Percentiles rank a stretch among this genome's conserved stretches.
Evolutionary conservation across 1,139 yeast species (phyloP).

Genomic region (Yamadazyma friedrichii): DNA sequence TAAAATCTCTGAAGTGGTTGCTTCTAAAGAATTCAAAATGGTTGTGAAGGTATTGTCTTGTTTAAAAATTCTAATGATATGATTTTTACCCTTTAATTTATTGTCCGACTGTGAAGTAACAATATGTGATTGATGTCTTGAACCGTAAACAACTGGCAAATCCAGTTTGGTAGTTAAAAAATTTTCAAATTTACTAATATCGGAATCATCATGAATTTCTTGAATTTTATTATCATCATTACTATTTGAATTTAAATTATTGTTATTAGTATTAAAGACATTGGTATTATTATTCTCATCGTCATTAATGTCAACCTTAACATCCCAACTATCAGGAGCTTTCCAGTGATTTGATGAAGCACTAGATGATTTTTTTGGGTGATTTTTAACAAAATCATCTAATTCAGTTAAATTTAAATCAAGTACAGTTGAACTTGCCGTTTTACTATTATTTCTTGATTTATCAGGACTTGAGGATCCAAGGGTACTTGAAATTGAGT

Average conservation of each 20-base stretch:
- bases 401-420: conserved; percentile 8
- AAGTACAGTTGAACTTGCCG: conserved; percentile 5
- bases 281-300: background rate
- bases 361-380: conserved; percentile 11
- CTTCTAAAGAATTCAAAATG: conserved; percentile 68
- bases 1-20: conserved; percentile 74
- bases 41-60: conserved; percentile 85
- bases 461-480: conserved; percentile 7
- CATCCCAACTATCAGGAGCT: conserved; percentile 84
- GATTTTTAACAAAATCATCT: conserved; percentile 6
- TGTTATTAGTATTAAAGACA: background rate
- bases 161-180: conserved; percentile 9
- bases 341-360: conserved; percentile 39
- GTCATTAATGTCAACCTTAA: conserved; percentile 35
- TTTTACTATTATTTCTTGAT: conserved; percentile 8
- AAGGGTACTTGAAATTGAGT: conserved; percentile 4
- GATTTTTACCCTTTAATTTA: conserved; percentile 35
- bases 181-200: background rate
- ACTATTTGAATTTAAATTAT: background rate
- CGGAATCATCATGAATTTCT: background rate
- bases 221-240: background rate
- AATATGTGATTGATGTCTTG: conserved; percentile 26
- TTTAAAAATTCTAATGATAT: conserved; percentile 67
- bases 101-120: conserved; percentile 17
- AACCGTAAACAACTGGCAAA: conserved; percentile 40